Conservation (phyloP, 83 land plant species). For the Thuja plicata region DNA sequence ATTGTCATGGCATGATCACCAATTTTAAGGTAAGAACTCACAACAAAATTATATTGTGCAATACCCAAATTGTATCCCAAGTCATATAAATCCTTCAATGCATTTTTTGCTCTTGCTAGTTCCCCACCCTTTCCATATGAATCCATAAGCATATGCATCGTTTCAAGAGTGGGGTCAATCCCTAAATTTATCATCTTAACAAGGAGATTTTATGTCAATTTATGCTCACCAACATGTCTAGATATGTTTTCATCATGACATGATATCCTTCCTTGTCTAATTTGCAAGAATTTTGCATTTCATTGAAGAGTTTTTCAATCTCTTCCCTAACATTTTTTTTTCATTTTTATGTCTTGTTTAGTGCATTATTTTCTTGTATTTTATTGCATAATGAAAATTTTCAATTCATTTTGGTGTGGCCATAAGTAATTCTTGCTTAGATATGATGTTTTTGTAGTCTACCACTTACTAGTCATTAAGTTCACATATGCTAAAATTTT, state of each 20-base stretch:
- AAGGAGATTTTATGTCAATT: slow-evolving; percentile 54
- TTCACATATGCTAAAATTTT: no score
- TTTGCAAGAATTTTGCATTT: slow-evolving; percentile 43
- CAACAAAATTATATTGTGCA: slow-evolving; percentile 67
- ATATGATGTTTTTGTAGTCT: no score
- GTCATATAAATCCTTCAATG: slow-evolving; percentile 49
- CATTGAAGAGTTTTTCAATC: slow-evolving; percentile 64
- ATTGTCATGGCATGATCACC: slow-evolving; percentile 68
- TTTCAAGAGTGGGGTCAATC: slow-evolving; percentile 67
- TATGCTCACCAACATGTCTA: slow-evolving; percentile 58
- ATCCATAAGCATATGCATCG: slow-evolving; percentile 85
- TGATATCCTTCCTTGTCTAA: slow-evolving; percentile 67
- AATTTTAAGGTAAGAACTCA: slow-evolving; percentile 78
- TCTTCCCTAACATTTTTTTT: no score
- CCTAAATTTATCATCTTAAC: slow-evolving; percentile 64
- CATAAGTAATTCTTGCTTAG: no score
- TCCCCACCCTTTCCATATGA: slow-evolving; percentile 78
- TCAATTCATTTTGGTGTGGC: no score
- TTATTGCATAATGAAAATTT: no score
- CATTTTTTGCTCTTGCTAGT: slow-evolving; percentile 65
- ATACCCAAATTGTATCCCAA: slow-evolving; percentile 42
- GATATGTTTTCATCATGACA: slow-evolving; percentile 76
- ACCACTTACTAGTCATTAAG: no score
- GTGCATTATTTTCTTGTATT: no score
- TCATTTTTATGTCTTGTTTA: no score